These are phyloP conservation scores for Russula sp. DNA, from an alignment of 768 basidiomycete genomes.

Conservation along the genomic window DNA sequence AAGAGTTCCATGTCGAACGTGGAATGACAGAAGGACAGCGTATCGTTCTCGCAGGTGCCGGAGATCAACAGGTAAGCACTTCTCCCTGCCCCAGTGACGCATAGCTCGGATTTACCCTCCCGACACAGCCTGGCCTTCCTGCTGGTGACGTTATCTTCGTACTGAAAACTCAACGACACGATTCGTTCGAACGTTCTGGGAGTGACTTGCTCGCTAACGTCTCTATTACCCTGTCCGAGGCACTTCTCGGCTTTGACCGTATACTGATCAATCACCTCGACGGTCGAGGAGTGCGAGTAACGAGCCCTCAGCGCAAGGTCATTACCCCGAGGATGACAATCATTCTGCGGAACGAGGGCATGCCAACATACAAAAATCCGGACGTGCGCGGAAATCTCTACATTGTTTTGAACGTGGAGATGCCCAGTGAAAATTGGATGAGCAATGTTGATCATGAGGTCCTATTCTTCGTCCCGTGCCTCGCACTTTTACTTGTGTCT, in stretches of 20 bases:
- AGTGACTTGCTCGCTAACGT: slow-evolving; percentile 74
- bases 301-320: slow-evolving; percentile 67
- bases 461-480: not conserved
- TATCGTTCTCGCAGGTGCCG: slow-evolving; percentile 86
- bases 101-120: not conserved
- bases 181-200: slow-evolving; percentile 77
- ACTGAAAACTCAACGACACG: slow-evolving; percentile 58
- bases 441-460: slow-evolving; percentile 55
- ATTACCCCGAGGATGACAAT: slow-evolving; percentile 70
- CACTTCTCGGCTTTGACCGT: slow-evolving; percentile 89
- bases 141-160: slow-evolving; percentile 90
- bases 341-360: slow-evolving; percentile 76
- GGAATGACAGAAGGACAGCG: slow-evolving; percentile 80
- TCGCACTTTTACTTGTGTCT: slow-evolving; percentile 9
- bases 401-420: slow-evolving; percentile 78
- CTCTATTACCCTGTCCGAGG: slow-evolving; percentile 87
- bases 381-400: slow-evolving; percentile 75
- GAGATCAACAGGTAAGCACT: slow-evolving; percentile 70
- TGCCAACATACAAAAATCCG: slow-evolving; percentile 68
- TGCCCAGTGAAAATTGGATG: slow-evolving; percentile 79
- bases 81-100: not conserved
- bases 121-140: slow-evolving; percentile 65
- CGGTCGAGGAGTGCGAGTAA: slow-evolving; percentile 79
- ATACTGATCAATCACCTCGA: slow-evolving; percentile 89
- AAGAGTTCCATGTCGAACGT: slow-evolving; percentile 79